Evolutionary conservation across 2,329 filamentous ascomycete genomes (phyloP), one percentile per base, ranked within the genome.

Genomic region (Trichoderma citrinoviride): DNA sequence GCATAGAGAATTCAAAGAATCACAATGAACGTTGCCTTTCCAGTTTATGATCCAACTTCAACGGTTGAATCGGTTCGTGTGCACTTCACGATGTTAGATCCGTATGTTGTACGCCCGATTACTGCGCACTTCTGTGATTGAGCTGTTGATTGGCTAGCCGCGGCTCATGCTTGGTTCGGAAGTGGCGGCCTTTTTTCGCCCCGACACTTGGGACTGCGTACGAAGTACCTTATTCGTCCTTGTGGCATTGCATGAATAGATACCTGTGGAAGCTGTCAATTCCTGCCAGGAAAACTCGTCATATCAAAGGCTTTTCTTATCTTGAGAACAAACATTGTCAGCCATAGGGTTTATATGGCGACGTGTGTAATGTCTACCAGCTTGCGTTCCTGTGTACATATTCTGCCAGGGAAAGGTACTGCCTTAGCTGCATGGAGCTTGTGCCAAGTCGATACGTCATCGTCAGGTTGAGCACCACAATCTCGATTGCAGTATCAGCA

Each of bases 1-100:
- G 67, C 64, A 69, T 72, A 55, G 41, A 63, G 7, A 7, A 19
- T 47, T 43, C 37, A 25, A 43, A 44, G 43, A n/a, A 37, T 43
- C 17, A 43, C 21, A 6, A 15, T 14, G 3, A 14, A 37, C 4
- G 4, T 17, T 14, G 8, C 14, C 8, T 12, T 41, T 41, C 7
- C 8, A 19, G 10, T 37, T 5, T 15, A 40, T 8, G 33, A 14
- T 29, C 19, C 8, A 1, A 7, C n/a, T 52, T n/a, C 19, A 52
- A n/a, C n/a, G 8, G 5, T 52, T 12, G 3, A 5, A 10, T 14
- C 33, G 12, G 33, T 19, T 43, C 17, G 14, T 43, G 17, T 43
- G 41, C n/a, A n/a, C 41, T 43, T 8, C 41, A 21, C 27, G 25
- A 14, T 12, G 10, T 19, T 33, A n/a, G 29, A n/a, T 29, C 19